phyloP scores from a whole-genome alignment of 2,329 filamentous ascomycete genomes.

The Gaeumannomyces sp. region DNA sequence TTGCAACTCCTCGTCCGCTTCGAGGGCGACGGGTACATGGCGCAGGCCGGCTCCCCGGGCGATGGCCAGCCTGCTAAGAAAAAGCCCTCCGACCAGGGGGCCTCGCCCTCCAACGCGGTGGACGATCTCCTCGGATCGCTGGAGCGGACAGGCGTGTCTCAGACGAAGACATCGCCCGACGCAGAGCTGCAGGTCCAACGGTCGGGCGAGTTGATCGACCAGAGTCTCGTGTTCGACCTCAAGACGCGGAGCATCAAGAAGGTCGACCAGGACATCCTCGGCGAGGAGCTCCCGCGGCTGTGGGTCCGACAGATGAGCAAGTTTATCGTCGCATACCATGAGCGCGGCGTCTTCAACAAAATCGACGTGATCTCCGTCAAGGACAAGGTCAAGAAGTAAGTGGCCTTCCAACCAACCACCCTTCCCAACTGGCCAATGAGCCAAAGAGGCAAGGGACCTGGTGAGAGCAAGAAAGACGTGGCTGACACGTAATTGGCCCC shows the following conservation, averaged over 20 bases:
- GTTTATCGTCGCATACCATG: conserved; percentile 36
- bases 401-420: not conserved
- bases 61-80: not conserved
- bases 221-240: conserved; percentile 33
- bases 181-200: conserved; percentile 12
- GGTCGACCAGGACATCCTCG: conserved; percentile 23
- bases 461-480: not conserved
- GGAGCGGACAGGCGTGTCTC: not conserved
- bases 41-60: conserved; percentile 6
- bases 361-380: conserved; percentile 27
- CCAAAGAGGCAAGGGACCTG: not conserved
- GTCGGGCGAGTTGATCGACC: conserved; percentile 23
- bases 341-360: conserved; percentile 29
- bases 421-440: not conserved
- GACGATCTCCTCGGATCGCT: not conserved
- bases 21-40: conserved; percentile 51
- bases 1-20: conserved; percentile 47
- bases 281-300: conserved; percentile 33
- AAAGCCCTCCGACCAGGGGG: not conserved
- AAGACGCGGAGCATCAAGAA: conserved; percentile 33
- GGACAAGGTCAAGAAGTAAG: conserved; percentile 22
- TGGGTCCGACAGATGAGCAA: conserved; percentile 34
- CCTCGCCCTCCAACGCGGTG: conserved; percentile 1
- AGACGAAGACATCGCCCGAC: not conserved
- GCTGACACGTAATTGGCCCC: not conserved